Base-by-base conservation (phyloP, 371 early-diverging fungal species). In the Rhizomucor pusillus region DNA sequence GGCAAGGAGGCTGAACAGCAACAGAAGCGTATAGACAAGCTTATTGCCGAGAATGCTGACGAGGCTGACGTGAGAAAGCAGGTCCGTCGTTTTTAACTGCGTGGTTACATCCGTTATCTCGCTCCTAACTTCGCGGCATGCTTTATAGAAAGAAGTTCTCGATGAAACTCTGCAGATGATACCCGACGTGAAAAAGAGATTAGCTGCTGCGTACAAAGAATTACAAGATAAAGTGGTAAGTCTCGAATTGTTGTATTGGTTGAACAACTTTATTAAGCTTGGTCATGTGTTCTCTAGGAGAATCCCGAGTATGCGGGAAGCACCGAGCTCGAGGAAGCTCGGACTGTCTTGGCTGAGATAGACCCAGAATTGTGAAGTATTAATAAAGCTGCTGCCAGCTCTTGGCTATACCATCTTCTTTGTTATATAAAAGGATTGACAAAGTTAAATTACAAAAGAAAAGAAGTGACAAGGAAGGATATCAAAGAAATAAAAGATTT, bases 161-260 rank as follows among this genome's bases (percentile, higher is more conserved):
- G 86, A 82, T 2, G 91, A 91, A 53, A 89, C 90, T 5, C 56
- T 65, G 22, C 70, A 75, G 47, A 91, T 91, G 88, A 80, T 91
- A 39, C 91, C 90, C 14, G 90, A 90, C 58, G 71, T 82, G 44
- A 73, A 87, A 40, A 69, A 72, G 29, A 67, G 91, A 36, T 71
- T 91, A 18, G 71, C 61, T 4, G 67, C 46, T 20, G 89, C 91
- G 5, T 61, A 78, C n/a, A 56, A 75, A 50, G 87, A 84, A 11
- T 74, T 90, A 18, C 66, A 67, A 51, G 58, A 66, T 13, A 62
- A 69, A 52, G 52, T 75, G 46, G 80, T 77, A 69, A 64, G 61
- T 54, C 34, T 16, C 10, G 5, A 47, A 49, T 9, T 13, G 11
- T 16, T 52, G 11, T 10, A 11, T 11, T 40, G 7, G 25, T 29